Percentiles rank a stretch among this genome's conserved stretches.
Conservation (phyloP, 1,284 basidiomycete species). For the Cryptococcus sp. region DNA sequence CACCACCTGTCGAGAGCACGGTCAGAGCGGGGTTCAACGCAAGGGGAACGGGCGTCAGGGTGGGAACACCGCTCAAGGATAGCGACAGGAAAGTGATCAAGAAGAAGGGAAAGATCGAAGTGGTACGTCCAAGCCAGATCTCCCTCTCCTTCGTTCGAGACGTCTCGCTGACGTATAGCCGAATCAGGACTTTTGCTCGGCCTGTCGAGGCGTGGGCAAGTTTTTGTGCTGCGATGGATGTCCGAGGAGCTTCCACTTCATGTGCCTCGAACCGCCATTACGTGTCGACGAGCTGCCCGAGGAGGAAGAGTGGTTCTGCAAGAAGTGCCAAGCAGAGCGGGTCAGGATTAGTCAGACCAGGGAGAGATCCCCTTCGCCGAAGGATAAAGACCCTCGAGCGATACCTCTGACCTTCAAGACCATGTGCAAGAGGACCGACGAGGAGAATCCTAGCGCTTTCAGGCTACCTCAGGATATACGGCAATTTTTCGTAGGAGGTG, state of each 20-base stretch:
- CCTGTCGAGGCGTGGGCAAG: slow-evolving; percentile 68
- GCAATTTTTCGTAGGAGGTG: slow-evolving; percentile 65
- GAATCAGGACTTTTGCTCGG: slow-evolving; percentile 92
- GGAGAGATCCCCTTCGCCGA: slow-evolving; percentile 7
- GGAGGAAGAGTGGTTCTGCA: slow-evolving; percentile 88
- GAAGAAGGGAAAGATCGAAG: slow-evolving; percentile 27
- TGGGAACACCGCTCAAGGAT: slow-evolving; percentile 22
- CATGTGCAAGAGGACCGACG: slow-evolving; percentile 32
- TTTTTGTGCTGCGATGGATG: slow-evolving; percentile 96
- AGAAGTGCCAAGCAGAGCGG: slow-evolving; percentile 37
- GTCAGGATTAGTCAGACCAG: slow-evolving; percentile 21
- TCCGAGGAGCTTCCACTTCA: slow-evolving; percentile 89
- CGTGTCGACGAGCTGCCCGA: slow-evolving; percentile 76
- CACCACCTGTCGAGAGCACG: slow-evolving; percentile 6
- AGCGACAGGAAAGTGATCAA: slow-evolving; percentile 4
- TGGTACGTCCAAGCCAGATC: not conserved
- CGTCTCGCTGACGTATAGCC: slow-evolving; percentile 55
- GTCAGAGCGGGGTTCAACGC: slow-evolving; percentile 37
- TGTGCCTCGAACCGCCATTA: slow-evolving; percentile 92
- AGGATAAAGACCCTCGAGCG: slow-evolving; percentile 24
- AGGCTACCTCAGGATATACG: slow-evolving; percentile 80
- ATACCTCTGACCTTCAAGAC: slow-evolving; percentile 30
- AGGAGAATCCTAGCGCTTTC: slow-evolving; percentile 59
- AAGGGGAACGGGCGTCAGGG: slow-evolving; percentile 35
- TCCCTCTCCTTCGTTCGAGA: not conserved